These are phyloP conservation scores for Vigna hirtella DNA, from an alignment of 306 rosid genomes.

Conservation along the genomic window DNA sequence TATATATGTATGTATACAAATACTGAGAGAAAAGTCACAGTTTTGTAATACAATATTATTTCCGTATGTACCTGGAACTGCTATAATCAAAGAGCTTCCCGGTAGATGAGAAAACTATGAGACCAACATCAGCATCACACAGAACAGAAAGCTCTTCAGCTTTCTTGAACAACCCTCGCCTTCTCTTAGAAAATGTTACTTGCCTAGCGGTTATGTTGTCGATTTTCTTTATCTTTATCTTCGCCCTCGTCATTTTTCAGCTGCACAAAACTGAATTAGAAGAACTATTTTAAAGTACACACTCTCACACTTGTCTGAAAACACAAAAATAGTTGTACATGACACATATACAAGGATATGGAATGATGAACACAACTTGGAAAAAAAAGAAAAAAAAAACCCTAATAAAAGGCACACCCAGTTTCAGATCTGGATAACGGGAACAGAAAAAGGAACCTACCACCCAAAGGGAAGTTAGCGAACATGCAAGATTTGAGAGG, in stretches of 20 bases:
- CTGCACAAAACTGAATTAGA: neutral
- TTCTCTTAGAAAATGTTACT: conserved; percentile 53
- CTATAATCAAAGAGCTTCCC: conserved; percentile 49
- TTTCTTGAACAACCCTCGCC: conserved; percentile 52
- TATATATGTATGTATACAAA: neutral
- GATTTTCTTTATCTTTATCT: conserved; percentile 52
- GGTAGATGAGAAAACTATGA: conserved; percentile 50
- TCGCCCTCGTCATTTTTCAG: conserved; percentile 43
- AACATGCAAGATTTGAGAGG: conserved; percentile 1
- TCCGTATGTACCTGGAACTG: conserved; percentile 43
- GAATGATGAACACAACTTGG: neutral
- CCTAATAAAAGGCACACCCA: conserved; percentile 30
- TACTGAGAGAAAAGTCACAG: conserved; percentile 2
- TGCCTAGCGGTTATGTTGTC: conserved; percentile 56
- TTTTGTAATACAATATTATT: neutral
- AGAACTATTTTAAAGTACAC: neutral
- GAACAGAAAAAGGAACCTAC: neutral
- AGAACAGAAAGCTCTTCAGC: conserved; percentile 54
- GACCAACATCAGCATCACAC: conserved; percentile 50
- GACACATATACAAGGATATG: no score
- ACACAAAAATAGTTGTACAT: neutral
- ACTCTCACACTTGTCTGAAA: neutral
- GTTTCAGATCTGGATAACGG: conserved; percentile 46
- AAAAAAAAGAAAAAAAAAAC: neutral
- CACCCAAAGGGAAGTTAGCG: neutral